Percentiles rank a stretch among this genome's conserved stretches.
Evolutionary conservation across 148 eudicot genomes (phyloP).

Genomic region (Heliamphora exappendiculata): DNA sequence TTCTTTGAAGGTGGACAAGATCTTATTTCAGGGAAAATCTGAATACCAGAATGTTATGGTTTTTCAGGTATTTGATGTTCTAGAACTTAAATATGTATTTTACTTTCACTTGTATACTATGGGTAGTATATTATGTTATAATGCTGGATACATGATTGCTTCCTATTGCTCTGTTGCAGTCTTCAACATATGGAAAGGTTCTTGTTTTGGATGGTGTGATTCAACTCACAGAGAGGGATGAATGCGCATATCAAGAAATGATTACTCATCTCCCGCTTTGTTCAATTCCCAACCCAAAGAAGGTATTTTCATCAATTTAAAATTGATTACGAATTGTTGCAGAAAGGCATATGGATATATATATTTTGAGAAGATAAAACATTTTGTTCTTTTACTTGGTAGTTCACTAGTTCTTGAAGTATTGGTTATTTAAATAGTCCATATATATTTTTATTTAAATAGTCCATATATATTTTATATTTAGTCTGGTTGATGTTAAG

Average conservation of each 20-base stretch:
- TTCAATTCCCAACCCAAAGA: slow-evolving; percentile 90
- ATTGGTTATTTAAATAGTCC: background rate
- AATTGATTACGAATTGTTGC: background rate
- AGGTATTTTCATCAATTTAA: slow-evolving; percentile 31
- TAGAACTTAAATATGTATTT: slow-evolving; percentile 4
- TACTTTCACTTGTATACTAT: background rate
- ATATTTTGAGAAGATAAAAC: no score
- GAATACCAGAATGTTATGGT: slow-evolving; percentile 88
- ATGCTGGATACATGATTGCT: background rate
- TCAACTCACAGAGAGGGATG: slow-evolving; percentile 97
- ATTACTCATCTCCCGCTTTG: slow-evolving; percentile 87
- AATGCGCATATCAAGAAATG: slow-evolving; percentile 98
- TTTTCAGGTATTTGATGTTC: slow-evolving; percentile 50
- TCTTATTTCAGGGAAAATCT: slow-evolving; percentile 77
- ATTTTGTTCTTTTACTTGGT: background rate
- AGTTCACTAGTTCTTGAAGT: background rate
- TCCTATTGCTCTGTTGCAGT: slow-evolving; percentile 48
- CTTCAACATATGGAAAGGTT: slow-evolving; percentile 87
- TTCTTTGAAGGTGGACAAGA: slow-evolving; percentile 84
- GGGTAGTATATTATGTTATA: background rate
- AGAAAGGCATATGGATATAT: background rate
- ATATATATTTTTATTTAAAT: background rate
- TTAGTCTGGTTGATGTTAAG: background rate
- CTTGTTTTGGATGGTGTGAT: slow-evolving; percentile 93
- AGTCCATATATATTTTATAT: background rate